Evolutionary conservation across 495 filamentous ascomycete species (phyloP).

Genomic region (Neurospora sp.): DNA sequence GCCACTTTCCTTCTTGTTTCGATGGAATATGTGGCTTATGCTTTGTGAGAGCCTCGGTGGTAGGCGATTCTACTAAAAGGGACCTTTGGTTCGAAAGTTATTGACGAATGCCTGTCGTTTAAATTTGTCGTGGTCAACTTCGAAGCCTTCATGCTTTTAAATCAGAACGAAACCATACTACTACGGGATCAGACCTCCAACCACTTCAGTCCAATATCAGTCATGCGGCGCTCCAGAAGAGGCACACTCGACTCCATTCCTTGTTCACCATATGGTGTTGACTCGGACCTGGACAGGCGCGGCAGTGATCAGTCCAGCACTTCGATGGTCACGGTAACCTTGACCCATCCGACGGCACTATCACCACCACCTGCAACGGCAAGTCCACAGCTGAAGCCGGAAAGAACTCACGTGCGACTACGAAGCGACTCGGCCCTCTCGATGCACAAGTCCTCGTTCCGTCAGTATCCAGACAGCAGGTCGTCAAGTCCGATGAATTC

Average conservation of each 20-base stretch:
- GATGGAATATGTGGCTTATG: background rate
- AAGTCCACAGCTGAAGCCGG: slow-evolving; percentile 2
- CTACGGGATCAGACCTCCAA: background rate
- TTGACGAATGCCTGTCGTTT: background rate
- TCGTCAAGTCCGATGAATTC: slow-evolving; percentile 12
- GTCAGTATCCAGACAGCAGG: slow-evolving; percentile 26
- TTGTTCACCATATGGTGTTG: background rate
- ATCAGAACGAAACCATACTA: background rate
- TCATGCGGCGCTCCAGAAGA: slow-evolving; percentile 9
- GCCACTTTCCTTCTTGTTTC: background rate
- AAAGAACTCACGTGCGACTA: slow-evolving; percentile 16
- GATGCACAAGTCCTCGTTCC: slow-evolving; percentile 22
- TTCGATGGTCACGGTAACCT: slow-evolving; percentile 2
- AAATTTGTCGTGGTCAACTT: background rate
- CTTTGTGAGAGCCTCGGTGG: background rate
- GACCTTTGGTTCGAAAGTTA: background rate
- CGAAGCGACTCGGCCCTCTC: slow-evolving; percentile 31
- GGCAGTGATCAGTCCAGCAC: slow-evolving; percentile 10
- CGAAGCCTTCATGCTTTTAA: too few species aligned
- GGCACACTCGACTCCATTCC: slow-evolving; percentile 13
- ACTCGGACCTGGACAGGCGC: slow-evolving; percentile 5
- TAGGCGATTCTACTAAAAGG: background rate
- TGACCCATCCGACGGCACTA: slow-evolving; percentile 6
- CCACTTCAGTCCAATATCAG: background rate
- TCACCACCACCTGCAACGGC: slow-evolving; percentile 16